These are phyloP conservation scores for Zea luxurians DNA, from an alignment of 176 grass and related monocot genomes.

Conservation along the genomic window DNA sequence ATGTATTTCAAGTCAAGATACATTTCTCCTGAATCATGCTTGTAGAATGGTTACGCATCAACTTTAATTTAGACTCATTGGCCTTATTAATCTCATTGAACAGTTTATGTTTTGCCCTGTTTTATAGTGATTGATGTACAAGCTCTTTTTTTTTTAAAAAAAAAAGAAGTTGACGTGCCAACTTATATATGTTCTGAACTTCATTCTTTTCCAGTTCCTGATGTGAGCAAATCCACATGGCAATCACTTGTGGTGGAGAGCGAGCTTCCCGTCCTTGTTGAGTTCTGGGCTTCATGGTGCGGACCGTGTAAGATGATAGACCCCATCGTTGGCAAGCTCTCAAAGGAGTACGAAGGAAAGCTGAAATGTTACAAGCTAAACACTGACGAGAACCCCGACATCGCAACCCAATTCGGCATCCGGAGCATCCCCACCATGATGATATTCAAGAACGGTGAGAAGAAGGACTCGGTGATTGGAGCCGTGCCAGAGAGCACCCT, in stretches of 20 bases:
- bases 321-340: constrained; percentile 70
- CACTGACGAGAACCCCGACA: constrained; percentile 70
- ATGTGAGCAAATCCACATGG: constrained; percentile 71
- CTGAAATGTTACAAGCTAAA: constrained; percentile 83
- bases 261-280: constrained; percentile 69
- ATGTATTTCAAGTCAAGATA: not conserved
- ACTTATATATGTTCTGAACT: no score
- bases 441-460: constrained; percentile 81
- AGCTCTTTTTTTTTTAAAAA: no score
- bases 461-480: constrained; percentile 73
- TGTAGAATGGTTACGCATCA: not conserved
- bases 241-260: constrained; percentile 59
- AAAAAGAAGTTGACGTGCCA: no score
- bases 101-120: constrained; percentile 1
- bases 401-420: constrained; percentile 66
- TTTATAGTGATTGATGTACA: not conserved
- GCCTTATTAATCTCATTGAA: not conserved
- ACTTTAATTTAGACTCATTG: not conserved
- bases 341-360: constrained; percentile 81
- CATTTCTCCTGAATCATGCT: not conserved
- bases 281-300: constrained; percentile 94
- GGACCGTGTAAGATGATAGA: constrained; percentile 88
- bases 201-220: constrained; percentile 49
- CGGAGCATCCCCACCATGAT: constrained; percentile 89
- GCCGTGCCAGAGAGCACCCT: constrained; percentile 72